Conservation (phyloP, 2,329 filamentous ascomycete species). For the Raffaelea albimanens region DNA sequence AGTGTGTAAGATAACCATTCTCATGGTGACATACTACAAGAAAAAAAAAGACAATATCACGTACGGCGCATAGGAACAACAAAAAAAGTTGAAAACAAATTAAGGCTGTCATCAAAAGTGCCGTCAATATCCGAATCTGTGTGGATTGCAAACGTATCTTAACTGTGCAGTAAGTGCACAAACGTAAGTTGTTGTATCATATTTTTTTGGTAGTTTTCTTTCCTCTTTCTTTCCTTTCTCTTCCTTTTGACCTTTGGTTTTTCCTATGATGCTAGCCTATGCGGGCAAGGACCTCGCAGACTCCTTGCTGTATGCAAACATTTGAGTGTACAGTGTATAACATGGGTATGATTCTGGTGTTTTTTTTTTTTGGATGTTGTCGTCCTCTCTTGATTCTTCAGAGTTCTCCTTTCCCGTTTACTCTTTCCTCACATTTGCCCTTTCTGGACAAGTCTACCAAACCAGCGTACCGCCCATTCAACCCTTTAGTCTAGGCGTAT, state of each 20-base stretch:
- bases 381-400: background rate
- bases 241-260: background rate
- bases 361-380: background rate
- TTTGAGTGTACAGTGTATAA: no score
- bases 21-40: conserved; percentile 1
- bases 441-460: background rate
- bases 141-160: no score
- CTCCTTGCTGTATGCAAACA: background rate
- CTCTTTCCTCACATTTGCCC: background rate
- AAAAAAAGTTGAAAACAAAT: background rate
- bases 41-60: background rate
- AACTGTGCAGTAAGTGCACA: no score
- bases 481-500: background rate
- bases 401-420: background rate
- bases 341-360: no score
- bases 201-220: background rate
- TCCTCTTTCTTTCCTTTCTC: background rate
- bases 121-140: no score
- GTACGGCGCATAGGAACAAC: background rate
- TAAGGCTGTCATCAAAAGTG: no score
- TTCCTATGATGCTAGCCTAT: no score
- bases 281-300: no score
- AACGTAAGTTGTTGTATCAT: no score
- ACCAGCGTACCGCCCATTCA: background rate
- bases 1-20: conserved; percentile 10